A percentile compares a stretch with the other conserved stretches of the same genome.
Evolutionary conservation across 2,329 filamentous ascomycete genomes (phyloP).

Genomic region (Clathrospora elynae): DNA sequence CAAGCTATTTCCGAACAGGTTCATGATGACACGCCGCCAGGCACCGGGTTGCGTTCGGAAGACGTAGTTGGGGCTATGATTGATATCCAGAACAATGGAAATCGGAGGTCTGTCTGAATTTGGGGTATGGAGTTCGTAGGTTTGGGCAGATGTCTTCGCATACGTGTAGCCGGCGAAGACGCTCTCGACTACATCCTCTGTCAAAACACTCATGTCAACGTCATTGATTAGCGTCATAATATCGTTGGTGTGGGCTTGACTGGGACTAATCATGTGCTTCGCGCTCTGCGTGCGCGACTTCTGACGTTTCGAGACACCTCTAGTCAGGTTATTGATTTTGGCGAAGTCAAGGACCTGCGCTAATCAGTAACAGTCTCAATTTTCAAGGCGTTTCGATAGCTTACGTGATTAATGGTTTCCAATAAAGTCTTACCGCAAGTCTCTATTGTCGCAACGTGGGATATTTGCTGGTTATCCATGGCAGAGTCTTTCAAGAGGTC

Average conservation of each 20-base stretch:
- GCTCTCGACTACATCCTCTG: conserved; percentile 47
- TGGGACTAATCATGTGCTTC: conserved; percentile 40
- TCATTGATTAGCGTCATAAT: conserved; percentile 45
- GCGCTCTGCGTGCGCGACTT: conserved; percentile 39
- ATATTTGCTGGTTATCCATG: conserved; percentile 50
- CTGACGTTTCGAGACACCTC: conserved; percentile 36
- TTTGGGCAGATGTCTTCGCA: conserved; percentile 37
- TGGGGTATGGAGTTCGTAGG: conserved; percentile 26
- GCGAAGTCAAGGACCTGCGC: conserved; percentile 48
- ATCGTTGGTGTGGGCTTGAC: conserved; percentile 40
- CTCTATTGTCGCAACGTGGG: conserved; percentile 45
- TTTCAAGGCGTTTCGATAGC: not conserved
- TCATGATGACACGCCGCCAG: conserved; percentile 49
- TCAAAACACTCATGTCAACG: conserved; percentile 42
- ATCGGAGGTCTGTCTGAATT: conserved; percentile 28
- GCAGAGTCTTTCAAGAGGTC: conserved; percentile 43
- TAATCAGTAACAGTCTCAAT: conserved; percentile 12
- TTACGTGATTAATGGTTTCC: conserved; percentile 51
- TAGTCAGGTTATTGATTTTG: conserved; percentile 47
- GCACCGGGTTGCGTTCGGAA: conserved; percentile 48
- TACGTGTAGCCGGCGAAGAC: conserved; percentile 47
- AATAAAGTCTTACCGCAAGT: conserved; percentile 49
- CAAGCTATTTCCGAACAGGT: conserved; percentile 48
- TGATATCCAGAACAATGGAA: conserved; percentile 45
- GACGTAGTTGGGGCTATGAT: conserved; percentile 42